Conservation (phyloP, 352 stramenopile genomes). For the Phytopythium helicoides region DNA sequence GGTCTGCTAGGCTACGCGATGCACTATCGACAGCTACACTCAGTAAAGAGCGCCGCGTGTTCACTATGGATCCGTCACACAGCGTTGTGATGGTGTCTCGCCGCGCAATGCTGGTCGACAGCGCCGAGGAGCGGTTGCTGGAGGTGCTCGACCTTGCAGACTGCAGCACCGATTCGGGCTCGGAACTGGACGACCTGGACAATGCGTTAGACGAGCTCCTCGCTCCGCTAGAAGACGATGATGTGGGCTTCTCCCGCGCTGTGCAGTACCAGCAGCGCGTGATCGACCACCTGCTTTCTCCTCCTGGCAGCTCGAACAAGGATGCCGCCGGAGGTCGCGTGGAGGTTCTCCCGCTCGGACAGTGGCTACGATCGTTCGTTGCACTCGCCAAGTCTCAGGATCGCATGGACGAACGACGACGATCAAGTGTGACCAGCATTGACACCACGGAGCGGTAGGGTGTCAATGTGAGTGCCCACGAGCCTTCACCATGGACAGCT, state of each 20-base stretch:
- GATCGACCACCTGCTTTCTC: constrained; percentile 38
- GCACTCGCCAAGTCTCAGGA: constrained; percentile 53
- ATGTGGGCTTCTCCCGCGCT: constrained; percentile 51
- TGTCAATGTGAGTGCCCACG: too few relatives aligned
- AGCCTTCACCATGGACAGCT: too few relatives aligned
- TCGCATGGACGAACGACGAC: constrained; percentile 48
- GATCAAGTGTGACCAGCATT: constrained; percentile 6
- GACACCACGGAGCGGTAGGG: not conserved
- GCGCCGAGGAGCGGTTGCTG: constrained; percentile 33
- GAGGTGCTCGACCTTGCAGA: constrained; percentile 41
- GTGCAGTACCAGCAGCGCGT: constrained; percentile 59
- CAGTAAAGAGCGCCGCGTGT: constrained; percentile 65
- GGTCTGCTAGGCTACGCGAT: constrained; percentile 53
- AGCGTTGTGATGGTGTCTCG: constrained; percentile 60
- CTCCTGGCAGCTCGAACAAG: constrained; percentile 21
- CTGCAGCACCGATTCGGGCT: constrained; percentile 16
- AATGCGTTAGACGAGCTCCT: constrained; percentile 34
- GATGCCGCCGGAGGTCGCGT: constrained; percentile 23
- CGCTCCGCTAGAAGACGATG: constrained; percentile 46
- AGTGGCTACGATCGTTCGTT: constrained; percentile 70
- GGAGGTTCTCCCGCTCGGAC: constrained; percentile 49
- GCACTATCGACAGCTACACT: constrained; percentile 45
- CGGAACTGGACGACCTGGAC: constrained; percentile 14
- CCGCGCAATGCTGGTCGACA: constrained; percentile 21
- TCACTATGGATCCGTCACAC: constrained; percentile 67